Percentiles rank a stretch among this genome's conserved stretches.
Evolutionary conservation across 805 yeast species (phyloP).

Genomic region (Candida rishiriensis): DNA sequence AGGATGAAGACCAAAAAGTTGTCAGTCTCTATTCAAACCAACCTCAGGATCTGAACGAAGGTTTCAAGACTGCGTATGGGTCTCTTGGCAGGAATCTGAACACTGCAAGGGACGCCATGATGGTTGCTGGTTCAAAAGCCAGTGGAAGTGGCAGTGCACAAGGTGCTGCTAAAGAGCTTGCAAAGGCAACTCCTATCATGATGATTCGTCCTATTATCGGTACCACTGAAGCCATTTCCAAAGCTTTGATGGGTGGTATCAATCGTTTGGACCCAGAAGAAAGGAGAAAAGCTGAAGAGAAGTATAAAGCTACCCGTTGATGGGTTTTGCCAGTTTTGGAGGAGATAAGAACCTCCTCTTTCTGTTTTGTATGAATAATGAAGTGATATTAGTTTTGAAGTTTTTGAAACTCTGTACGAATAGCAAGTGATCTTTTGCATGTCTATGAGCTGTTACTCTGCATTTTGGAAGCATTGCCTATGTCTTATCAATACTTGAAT

Average conservation of each 20-base stretch:
- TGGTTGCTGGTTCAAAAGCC: slow-evolving; percentile 56
- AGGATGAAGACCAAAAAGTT: slow-evolving; percentile 35
- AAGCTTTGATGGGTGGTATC: slow-evolving; percentile 76
- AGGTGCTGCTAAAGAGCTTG: slow-evolving; percentile 62
- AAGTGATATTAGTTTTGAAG: no score
- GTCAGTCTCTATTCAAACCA: slow-evolving; percentile 82
- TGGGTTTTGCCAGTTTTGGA: no score
- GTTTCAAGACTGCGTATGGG: slow-evolving; percentile 68
- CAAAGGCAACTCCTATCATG: slow-evolving; percentile 75
- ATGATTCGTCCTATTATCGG: slow-evolving; percentile 85
- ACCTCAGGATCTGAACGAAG: slow-evolving; percentile 67
- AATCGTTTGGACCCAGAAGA: slow-evolving; percentile 72
- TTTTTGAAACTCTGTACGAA: no score
- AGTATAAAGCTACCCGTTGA: slow-evolving; percentile 40
- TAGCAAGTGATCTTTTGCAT: no score
- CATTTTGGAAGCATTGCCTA: no score
- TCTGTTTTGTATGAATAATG: no score
- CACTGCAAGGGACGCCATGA: slow-evolving; percentile 60
- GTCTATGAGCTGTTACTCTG: no score
- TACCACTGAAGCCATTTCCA: slow-evolving; percentile 84
- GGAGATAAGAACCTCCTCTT: no score
- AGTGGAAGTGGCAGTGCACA: slow-evolving; percentile 62
- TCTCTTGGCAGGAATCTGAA: slow-evolving; percentile 65
- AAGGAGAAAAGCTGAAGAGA: slow-evolving; percentile 55
- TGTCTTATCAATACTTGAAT: no score